Percentiles rank a stretch among this genome's conserved stretches.
phyloP scores from a whole-genome alignment of 345 rosid species.

The Eucalyptus curtisii region DNA sequence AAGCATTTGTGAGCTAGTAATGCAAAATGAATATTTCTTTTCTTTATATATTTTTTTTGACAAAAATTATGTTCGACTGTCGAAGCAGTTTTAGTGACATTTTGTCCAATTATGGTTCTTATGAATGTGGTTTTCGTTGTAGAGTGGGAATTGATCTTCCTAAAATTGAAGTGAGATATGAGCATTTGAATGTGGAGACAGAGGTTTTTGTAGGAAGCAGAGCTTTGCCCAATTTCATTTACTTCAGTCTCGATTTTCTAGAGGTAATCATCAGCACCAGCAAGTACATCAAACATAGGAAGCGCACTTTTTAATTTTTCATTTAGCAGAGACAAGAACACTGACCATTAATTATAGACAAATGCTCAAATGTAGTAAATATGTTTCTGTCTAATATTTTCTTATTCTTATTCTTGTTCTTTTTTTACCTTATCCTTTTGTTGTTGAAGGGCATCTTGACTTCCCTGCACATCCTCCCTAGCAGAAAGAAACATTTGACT shows the following conservation, averaged over 20 bases:
- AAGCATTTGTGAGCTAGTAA: neutral
- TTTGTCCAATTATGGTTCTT: neutral
- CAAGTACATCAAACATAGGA: neutral
- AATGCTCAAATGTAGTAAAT: neutral
- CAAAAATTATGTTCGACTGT: too few species aligned
- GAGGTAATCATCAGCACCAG: constrained; percentile 30
- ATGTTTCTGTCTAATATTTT: neutral
- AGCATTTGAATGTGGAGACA: constrained; percentile 36
- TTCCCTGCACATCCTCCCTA: constrained; percentile 6
- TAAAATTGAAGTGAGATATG: constrained; percentile 37
- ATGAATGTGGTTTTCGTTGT: neutral
- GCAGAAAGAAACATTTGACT: constrained; percentile 14
- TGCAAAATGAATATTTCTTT: too few species aligned
- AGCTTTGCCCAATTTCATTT: constrained; percentile 52
- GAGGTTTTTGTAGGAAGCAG: constrained; percentile 51
- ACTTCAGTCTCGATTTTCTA: constrained; percentile 23
- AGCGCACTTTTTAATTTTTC: neutral
- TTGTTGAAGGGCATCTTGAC: constrained; percentile 4
- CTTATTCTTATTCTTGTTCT: neutral
- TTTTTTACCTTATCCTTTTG: neutral
- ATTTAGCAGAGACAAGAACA: neutral
- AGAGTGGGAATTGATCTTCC: constrained; percentile 52
- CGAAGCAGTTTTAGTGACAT: neutral
- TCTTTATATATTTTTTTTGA: too few species aligned
- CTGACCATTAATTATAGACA: neutral